Evolutionary conservation across 352 stramenopile species (phyloP).

Genomic region (Phytophthora constricta): DNA sequence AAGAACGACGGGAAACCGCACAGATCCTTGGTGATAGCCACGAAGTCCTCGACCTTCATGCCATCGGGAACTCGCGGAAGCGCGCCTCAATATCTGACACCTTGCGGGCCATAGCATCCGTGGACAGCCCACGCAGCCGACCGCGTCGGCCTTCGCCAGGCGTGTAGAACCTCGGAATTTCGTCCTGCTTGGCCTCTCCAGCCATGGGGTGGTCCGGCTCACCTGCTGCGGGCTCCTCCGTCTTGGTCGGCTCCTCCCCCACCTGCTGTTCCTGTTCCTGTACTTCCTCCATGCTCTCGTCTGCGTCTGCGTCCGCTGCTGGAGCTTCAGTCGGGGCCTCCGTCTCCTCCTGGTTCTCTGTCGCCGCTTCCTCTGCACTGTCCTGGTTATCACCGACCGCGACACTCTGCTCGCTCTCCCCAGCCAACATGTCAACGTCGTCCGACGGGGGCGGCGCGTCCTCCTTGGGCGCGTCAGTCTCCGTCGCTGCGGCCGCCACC

Average conservation of each 20-base stretch:
- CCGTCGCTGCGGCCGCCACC: constrained; percentile 10
- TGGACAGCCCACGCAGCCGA: constrained; percentile 65
- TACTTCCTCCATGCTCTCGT: constrained; percentile 34
- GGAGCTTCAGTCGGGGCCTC: constrained; percentile 8
- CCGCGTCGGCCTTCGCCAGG: constrained; percentile 69
- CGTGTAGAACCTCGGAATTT: constrained; percentile 79
- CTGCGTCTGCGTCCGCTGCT: constrained; percentile 13
- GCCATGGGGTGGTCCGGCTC: constrained; percentile 45
- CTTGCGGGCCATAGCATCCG: constrained; percentile 68
- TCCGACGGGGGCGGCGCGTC: constrained; percentile 30
- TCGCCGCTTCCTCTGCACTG: constrained; percentile 2
- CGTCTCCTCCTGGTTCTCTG: constrained; percentile 23
- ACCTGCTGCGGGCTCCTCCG: constrained; percentile 11
- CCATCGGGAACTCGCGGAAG: constrained; percentile 82
- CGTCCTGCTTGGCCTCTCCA: constrained; percentile 27
- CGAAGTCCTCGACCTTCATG: constrained; percentile 90
- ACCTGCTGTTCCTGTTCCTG: neutral
- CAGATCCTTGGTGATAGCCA: constrained; percentile 97
- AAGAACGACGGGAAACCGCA: constrained; percentile 99
- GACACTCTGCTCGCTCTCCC: constrained; percentile 28
- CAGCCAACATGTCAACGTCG: constrained; percentile 52
- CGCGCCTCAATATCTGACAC: constrained; percentile 76
- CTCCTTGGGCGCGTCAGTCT: constrained; percentile 18
- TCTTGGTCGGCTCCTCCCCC: too few species aligned
- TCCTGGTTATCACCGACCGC: constrained; percentile 14